These are phyloP conservation scores for Rhododendron vialii DNA, from an alignment of 148 eudicot genomes.

Conservation along the genomic window DNA sequence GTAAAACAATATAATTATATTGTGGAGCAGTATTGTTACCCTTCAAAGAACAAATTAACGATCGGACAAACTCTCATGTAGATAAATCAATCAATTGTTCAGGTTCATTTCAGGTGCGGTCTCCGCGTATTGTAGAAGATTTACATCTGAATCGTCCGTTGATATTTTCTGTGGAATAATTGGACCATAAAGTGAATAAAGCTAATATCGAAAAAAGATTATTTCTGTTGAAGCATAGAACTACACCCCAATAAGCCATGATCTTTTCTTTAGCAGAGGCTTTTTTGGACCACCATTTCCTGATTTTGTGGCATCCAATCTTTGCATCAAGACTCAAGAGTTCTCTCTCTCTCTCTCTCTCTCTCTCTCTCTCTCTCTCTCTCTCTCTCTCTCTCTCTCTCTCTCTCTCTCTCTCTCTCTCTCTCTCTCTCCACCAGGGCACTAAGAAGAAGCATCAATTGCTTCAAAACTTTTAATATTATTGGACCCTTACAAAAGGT, in stretches of 20 bases:
- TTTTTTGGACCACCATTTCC: conserved; percentile 10
- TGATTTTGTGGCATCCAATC: not conserved
- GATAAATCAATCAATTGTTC: not conserved
- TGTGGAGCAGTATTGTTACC: too few relatives aligned
- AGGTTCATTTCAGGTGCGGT: not conserved
- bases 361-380: too few relatives aligned
- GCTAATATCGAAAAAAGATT: not conserved
- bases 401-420: not conserved
- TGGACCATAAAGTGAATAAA: conserved; percentile 6
- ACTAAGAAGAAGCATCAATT: conserved; percentile 6
- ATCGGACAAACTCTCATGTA: not conserved
- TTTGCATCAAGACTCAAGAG: not conserved
- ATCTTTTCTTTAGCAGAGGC: not conserved
- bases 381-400: not conserved
- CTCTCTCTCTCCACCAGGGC: not conserved
- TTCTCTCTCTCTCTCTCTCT: not conserved
- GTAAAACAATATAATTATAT: not conserved
- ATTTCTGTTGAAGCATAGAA: conserved; percentile 6
- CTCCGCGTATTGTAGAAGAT: not conserved
- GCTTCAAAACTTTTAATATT: conserved; percentile 10
- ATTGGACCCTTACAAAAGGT: conserved; percentile 2
- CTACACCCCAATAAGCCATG: not conserved
- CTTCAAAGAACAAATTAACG: not conserved
- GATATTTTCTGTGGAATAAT: not conserved
- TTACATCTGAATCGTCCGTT: not conserved